phyloP scores from a whole-genome alignment of 305 asterid species.

The Fraxinus greggii region DNA sequence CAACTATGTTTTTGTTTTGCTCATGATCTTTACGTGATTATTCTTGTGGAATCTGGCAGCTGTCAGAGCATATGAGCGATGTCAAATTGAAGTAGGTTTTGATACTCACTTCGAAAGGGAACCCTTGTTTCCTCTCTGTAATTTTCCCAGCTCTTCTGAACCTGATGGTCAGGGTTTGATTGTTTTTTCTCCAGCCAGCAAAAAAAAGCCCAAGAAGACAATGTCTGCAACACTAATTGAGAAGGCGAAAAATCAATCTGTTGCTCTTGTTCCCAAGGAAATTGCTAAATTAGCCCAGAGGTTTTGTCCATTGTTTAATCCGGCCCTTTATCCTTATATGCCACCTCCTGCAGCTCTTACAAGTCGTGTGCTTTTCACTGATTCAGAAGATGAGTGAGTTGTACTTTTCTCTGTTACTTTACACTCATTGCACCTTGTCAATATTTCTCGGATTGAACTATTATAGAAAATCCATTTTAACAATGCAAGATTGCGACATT shows the following conservation, averaged over 20 bases:
- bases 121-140: slow-evolving; percentile 70
- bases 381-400: slow-evolving; percentile 98
- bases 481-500: slow-evolving; percentile 10
- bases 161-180: slow-evolving; percentile 42
- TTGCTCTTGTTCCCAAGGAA: slow-evolving; percentile 82
- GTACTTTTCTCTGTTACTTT: slow-evolving; percentile 41
- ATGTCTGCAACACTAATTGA: slow-evolving; percentile 86
- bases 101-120: slow-evolving; percentile 55
- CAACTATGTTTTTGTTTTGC: slow-evolving; percentile 16
- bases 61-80: slow-evolving; percentile 47
- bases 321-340: slow-evolving; percentile 84
- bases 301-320: slow-evolving; percentile 81
- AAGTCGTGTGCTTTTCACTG: slow-evolving; percentile 89
- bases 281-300: slow-evolving; percentile 77
- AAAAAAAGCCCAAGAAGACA: slow-evolving; percentile 57
- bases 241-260: slow-evolving; percentile 69
- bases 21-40: slow-evolving; percentile 27
- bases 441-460: slow-evolving; percentile 14
- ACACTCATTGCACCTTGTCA: slow-evolving; percentile 16
- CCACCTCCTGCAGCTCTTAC: slow-evolving; percentile 81
- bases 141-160: slow-evolving; percentile 41
- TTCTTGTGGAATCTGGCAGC: slow-evolving; percentile 48
- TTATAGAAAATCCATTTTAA: background rate
- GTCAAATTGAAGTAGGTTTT: slow-evolving; percentile 47
- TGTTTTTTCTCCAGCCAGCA: slow-evolving; percentile 39